These are phyloP conservation scores for Dissoconium aciculare DNA, from an alignment of 2,329 filamentous ascomycete species.

Conservation along the genomic window DNA sequence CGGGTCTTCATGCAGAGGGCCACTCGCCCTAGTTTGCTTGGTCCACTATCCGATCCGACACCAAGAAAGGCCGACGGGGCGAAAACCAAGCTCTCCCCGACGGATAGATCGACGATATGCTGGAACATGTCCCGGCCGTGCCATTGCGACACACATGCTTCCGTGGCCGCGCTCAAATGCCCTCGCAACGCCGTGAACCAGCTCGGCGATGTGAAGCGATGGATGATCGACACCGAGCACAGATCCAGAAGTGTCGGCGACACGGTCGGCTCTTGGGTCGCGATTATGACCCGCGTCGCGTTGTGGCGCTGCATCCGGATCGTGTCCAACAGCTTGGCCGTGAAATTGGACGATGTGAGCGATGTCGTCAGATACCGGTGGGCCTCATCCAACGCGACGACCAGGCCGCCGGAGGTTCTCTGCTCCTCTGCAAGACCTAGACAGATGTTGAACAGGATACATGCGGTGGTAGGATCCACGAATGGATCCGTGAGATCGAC, in stretches of 20 bases:
- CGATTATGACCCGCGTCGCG: constrained; percentile 51
- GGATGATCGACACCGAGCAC: constrained; percentile 56
- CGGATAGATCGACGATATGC: constrained; percentile 17
- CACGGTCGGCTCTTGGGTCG: constrained; percentile 64
- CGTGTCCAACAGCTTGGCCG: constrained; percentile 43
- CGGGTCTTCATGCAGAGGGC: constrained; percentile 18
- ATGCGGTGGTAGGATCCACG: constrained; percentile 50
- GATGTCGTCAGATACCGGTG: constrained; percentile 51
- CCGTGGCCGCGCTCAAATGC: constrained; percentile 34
- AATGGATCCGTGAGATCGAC: constrained; percentile 62
- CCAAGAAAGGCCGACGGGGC: constrained; percentile 17
- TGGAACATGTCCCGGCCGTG: constrained; percentile 20
- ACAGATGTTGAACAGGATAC: constrained; percentile 57
- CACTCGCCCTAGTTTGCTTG: constrained; percentile 6
- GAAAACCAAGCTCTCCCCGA: constrained; percentile 23
- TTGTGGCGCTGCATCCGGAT: constrained; percentile 60
- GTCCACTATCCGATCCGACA: no score
- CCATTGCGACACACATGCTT: no score
- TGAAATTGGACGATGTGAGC: constrained; percentile 42
- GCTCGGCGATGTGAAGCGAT: constrained; percentile 52
- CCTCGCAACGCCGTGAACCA: constrained; percentile 39
- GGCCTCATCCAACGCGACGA: constrained; percentile 61
- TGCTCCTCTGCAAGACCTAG: constrained; percentile 41
- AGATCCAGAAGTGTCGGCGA: constrained; percentile 54
- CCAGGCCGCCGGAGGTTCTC: constrained; percentile 34